Evolutionary conservation across 78 protist species (phyloP).

Genomic region (Polysphondylium violaceum): DNA sequence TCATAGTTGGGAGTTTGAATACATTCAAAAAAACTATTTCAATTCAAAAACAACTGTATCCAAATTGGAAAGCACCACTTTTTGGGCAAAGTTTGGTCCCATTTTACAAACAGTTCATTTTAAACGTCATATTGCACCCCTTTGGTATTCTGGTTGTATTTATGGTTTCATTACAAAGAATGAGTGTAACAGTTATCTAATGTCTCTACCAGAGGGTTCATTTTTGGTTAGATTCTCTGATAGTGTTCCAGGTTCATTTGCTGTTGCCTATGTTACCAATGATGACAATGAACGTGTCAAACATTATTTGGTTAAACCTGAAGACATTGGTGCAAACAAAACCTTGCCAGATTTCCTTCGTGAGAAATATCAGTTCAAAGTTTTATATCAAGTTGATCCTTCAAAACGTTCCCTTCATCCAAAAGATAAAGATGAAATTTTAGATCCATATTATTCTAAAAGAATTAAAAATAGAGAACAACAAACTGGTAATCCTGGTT

Average conservation of each 20-base stretch:
- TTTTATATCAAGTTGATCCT: slow-evolving; percentile 58
- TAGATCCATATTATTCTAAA: slow-evolving; percentile 44
- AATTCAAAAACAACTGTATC: slow-evolving; percentile 20
- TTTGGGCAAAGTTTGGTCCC: slow-evolving; percentile 81
- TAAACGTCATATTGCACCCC: slow-evolving; percentile 71
- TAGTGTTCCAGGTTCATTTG: slow-evolving; percentile 76
- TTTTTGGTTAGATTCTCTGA: slow-evolving; percentile 80
- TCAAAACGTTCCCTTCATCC: slow-evolving; percentile 30
- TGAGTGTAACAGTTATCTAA: slow-evolving; percentile 51
- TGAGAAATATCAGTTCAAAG: slow-evolving; percentile 56
- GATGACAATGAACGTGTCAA: slow-evolving; percentile 78
- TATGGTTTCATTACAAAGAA: slow-evolving; percentile 72
- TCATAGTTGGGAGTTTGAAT: slow-evolving; percentile 72
- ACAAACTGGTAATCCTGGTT: slow-evolving; percentile 49
- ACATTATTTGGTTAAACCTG: slow-evolving; percentile 78
- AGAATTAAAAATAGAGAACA: slow-evolving; percentile 4
- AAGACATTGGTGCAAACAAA: slow-evolving; percentile 82
- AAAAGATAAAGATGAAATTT: slow-evolving; percentile 33
- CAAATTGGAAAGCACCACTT: slow-evolving; percentile 52
- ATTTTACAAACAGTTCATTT: slow-evolving; percentile 73
- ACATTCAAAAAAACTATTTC: slow-evolving; percentile 66
- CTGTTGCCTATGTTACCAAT: slow-evolving; percentile 78
- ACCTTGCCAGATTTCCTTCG: slow-evolving; percentile 71
- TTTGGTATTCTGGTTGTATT: slow-evolving; percentile 71
- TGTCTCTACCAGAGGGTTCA: slow-evolving; percentile 33